Evolutionary conservation across 352 stramenopile species (phyloP), one percentile per base, ranked within the genome.

Genomic region (Globisporangium emineosum): DNA sequence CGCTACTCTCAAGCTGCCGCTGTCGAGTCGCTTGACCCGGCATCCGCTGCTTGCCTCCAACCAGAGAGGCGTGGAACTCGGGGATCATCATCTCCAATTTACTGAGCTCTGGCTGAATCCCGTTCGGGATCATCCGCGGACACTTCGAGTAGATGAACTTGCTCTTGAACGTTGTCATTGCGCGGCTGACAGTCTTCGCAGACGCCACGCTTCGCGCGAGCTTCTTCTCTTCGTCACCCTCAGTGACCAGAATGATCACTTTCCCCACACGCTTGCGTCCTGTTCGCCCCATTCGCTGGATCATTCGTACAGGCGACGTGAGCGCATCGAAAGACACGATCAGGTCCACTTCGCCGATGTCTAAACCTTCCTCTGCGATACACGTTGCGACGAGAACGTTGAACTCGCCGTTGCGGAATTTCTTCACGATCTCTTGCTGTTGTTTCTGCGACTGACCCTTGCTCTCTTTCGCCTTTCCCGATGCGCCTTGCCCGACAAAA

Each of bases 261-360:
- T 73, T 81, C 13, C 97, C 97, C 33, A 98, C 83, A 25, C 97
- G 90, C 70, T 99, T 98, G 40, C 97, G 84, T 1, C 97, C 97
- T 21, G 97, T 99, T 65, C 97, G 81, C 1, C 97, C 97, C 77
- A 98, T 98, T 21, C 97, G 83, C 73, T 99, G 87, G 45, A 95
- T 94, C 82, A 93, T 95, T 7, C 97, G 88, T 54, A 99, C 97
- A n/a, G 97, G 93, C 25, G 92, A 98, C 13, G 93, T 95, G 25
- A 98, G 72, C 13, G 90, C 91, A 65, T 98, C 94, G 64, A 97
- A 98, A 17, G 88, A 97, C 15, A 98, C 87, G 55, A 98, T 97
- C 17, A 98, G 73, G 52, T 98, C 94, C 12, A 98, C 94, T 76
- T 98, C 92, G 27, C 94, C 94, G 76, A 98, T 98, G 67, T 98